A percentile compares a stretch with the other conserved stretches of the same genome.
These are phyloP conservation scores for Penicillium turbatum DNA, from an alignment of 495 filamentous ascomycete species.

Conservation along the genomic window DNA sequence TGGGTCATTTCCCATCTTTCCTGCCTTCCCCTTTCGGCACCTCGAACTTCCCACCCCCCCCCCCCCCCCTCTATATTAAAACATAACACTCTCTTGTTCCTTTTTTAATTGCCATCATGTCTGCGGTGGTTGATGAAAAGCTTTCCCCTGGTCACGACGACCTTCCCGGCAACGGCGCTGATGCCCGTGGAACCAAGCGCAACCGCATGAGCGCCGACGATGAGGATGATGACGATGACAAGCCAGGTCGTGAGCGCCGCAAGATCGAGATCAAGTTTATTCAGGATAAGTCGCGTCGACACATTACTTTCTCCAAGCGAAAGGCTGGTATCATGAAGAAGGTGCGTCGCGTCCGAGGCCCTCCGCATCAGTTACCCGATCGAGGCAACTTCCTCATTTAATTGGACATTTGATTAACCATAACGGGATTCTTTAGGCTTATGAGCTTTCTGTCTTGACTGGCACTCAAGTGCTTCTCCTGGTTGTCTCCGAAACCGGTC, in stretches of 20 bases:
- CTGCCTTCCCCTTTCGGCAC: conserved; percentile 49
- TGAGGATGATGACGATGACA: conserved; percentile 97
- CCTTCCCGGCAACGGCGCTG: conserved; percentile 52
- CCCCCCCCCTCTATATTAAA: conserved; percentile 1
- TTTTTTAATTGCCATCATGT: conserved; percentile 43
- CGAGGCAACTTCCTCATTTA: not conserved
- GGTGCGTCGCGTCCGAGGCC: conserved; percentile 52
- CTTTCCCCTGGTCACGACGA: conserved; percentile 50
- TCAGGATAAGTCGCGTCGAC: conserved; percentile 98
- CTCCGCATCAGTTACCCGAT: conserved; percentile 10
- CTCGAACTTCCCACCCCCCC: conserved; percentile 14
- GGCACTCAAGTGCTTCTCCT: conserved; percentile 96
- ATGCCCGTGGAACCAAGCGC: conserved; percentile 84
- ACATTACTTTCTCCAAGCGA: conserved; percentile 99
- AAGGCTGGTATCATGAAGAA: conserved; percentile 99
- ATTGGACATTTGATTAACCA: not conserved
- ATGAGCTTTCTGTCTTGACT: conserved; percentile 95
- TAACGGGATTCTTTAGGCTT: conserved; percentile 60
- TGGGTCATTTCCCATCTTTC: conserved; percentile 45
- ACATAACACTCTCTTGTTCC: conserved; percentile 6
- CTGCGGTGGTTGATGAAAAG: conserved; percentile 45
- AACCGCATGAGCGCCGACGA: conserved; percentile 83
- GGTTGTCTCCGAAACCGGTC: conserved; percentile 95
- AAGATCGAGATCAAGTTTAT: conserved; percentile 99
- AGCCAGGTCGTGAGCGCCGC: conserved; percentile 94